phyloP scores from a whole-genome alignment of 179 eudicot genomes.

The Spergularia azorica region DNA sequence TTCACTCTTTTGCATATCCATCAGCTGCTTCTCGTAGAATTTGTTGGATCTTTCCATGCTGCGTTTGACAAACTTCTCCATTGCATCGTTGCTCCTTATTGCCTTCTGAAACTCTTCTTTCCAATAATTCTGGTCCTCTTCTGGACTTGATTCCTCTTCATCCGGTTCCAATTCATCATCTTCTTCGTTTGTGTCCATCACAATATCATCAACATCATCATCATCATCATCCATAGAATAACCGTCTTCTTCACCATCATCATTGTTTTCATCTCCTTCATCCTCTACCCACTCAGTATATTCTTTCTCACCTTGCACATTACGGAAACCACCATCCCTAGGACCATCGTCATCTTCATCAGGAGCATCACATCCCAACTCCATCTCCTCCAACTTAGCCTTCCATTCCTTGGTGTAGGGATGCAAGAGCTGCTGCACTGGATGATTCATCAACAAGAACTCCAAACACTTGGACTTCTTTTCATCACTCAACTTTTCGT shows the following conservation, averaged over 20 bases:
- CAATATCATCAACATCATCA: conserved; percentile 37
- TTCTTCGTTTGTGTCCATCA: conserved; percentile 44
- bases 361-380: conserved; percentile 97
- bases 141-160: conserved; percentile 45
- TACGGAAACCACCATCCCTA: conserved; percentile 5
- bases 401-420: conserved; percentile 99
- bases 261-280: conserved; percentile 36
- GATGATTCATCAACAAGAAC: conserved; percentile 82
- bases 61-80: conserved; percentile 67
- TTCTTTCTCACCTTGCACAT: conserved; percentile 37
- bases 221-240: conserved; percentile 26
- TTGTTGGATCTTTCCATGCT: conserved; percentile 45
- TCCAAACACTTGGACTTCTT: conserved; percentile 82
- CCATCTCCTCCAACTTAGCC: conserved; percentile 91
- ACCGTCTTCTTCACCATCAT: conserved; percentile 21
- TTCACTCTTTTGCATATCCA: conserved; percentile 35
- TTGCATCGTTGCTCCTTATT: conserved; percentile 65
- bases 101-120: conserved; percentile 79
- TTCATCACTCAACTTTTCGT: conserved; percentile 85
- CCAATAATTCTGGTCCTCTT: conserved; percentile 72
- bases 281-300: conserved; percentile 80
- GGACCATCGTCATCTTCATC: conserved; percentile 60
- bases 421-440: conserved; percentile 65
- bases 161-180: conserved; percentile 51
- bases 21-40: conserved; percentile 52